phyloP scores from a whole-genome alignment of 192 early-diverging fungal genomes.

The Backusella mclennaniae region DNA sequence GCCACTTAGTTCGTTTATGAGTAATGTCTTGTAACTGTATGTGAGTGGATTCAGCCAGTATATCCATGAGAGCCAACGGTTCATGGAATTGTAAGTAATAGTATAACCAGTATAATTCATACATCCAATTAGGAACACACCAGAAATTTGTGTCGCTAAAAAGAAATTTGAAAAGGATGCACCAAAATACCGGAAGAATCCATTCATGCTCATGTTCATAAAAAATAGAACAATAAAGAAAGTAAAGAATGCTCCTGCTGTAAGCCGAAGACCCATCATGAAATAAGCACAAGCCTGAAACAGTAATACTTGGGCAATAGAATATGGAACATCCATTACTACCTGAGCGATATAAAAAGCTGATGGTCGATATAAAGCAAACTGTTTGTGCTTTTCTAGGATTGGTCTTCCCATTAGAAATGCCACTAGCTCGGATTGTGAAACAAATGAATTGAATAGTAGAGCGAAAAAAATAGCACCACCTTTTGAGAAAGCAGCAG shows the following conservation, averaged over 20 bases:
- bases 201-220: constrained; percentile 52
- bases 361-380: constrained; percentile 63
- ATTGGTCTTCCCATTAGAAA: constrained; percentile 69
- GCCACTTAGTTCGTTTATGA: constrained; percentile 62
- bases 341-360: constrained; percentile 55
- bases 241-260: constrained; percentile 46
- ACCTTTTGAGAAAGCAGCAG: constrained; percentile 76
- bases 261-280: constrained; percentile 39
- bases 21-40: constrained; percentile 56
- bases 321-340: constrained; percentile 48
- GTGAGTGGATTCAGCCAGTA: constrained; percentile 64
- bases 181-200: constrained; percentile 58
- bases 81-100: constrained; percentile 59
- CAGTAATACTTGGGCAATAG: constrained; percentile 51
- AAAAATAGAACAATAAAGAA: constrained; percentile 55
- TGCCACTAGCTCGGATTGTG: constrained; percentile 71
- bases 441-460: constrained; percentile 51
- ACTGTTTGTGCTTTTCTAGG: constrained; percentile 75
- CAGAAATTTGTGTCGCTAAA: constrained; percentile 50
- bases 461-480: constrained; percentile 69
- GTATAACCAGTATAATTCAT: constrained; percentile 61
- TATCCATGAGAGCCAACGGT: constrained; percentile 59
- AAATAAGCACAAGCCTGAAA: constrained; percentile 59
- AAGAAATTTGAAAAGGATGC: constrained; percentile 47
- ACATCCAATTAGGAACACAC: constrained; percentile 49